A percentile compares a stretch with the other conserved stretches of the same genome.
These are phyloP conservation scores for Passalora sequoiae DNA, from an alignment of 2,329 filamentous ascomycete genomes.

Conservation along the genomic window DNA sequence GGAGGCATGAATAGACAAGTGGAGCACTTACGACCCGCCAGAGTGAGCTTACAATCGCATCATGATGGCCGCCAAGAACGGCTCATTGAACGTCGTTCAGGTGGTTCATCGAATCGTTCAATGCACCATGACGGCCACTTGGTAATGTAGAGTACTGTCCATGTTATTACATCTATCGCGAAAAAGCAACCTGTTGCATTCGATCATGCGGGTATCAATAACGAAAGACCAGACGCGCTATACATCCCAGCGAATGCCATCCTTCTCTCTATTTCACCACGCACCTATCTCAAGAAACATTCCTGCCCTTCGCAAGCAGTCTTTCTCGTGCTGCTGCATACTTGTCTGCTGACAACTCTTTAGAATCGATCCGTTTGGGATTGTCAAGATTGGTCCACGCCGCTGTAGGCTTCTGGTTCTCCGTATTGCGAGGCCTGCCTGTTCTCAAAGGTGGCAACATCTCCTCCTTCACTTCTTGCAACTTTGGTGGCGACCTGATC, in stretches of 20 bases:
- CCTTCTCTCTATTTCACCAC: too few relatives aligned
- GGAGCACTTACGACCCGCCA: too few relatives aligned
- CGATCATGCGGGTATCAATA: not conserved
- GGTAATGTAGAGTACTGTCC: too few relatives aligned
- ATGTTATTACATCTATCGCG: too few relatives aligned
- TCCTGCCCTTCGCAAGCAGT: slow-evolving; percentile 2
- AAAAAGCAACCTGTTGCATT: not conserved
- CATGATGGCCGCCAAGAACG: too few relatives aligned
- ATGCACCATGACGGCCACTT: too few relatives aligned
- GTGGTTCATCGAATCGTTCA: too few relatives aligned
- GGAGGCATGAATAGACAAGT: too few relatives aligned
- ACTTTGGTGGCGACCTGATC: slow-evolving; percentile 3
- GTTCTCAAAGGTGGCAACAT: slow-evolving; percentile 14
- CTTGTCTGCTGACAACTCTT: slow-evolving; percentile 1
- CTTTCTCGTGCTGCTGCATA: slow-evolving; percentile 1
- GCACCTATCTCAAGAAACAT: not conserved
- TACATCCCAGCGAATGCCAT: not conserved
- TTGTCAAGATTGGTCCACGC: slow-evolving; percentile 20
- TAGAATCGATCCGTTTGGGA: not conserved
- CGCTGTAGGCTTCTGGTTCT: slow-evolving; percentile 24
- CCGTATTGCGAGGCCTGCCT: slow-evolving; percentile 5
- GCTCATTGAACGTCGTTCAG: too few relatives aligned
- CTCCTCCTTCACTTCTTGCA: slow-evolving; percentile 22
- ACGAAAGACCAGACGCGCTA: not conserved
- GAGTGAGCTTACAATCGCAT: too few relatives aligned